Percentiles rank a stretch among this genome's conserved stretches.
Evolutionary conservation across 169 alveolate species (phyloP).

Genomic region (Amoebophrya sp.): DNA sequence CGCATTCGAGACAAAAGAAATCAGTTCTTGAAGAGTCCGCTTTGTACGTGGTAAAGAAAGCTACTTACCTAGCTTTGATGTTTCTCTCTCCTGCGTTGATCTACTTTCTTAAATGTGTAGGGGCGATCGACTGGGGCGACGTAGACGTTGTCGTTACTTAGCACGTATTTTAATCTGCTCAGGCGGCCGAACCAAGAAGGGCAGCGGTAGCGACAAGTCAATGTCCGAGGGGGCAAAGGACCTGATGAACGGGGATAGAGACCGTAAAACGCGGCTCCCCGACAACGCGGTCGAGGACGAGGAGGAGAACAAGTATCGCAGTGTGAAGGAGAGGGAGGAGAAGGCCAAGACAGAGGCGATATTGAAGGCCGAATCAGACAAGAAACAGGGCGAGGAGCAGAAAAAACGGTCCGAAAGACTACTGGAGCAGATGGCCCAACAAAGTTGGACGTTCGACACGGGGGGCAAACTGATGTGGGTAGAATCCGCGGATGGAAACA

Average conservation of each 20-base stretch:
- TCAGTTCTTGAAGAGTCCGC: too few relatives aligned
- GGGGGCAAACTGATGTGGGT: neutral
- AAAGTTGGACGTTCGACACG: neutral
- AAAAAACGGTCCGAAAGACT: neutral
- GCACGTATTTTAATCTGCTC: neutral
- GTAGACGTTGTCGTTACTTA: too few relatives aligned
- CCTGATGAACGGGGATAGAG: neutral
- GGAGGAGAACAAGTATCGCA: neutral
- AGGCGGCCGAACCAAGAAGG: neutral
- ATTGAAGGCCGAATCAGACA: neutral
- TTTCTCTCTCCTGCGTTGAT: too few relatives aligned
- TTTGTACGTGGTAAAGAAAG: too few relatives aligned
- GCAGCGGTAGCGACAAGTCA: too few relatives aligned
- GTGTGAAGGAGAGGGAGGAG: neutral
- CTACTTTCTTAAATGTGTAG: too few relatives aligned
- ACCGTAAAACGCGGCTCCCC: neutral
- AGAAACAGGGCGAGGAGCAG: neutral
- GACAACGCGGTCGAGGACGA: neutral
- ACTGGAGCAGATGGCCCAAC: neutral
- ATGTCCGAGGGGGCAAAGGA: too few relatives aligned
- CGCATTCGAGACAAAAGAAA: too few relatives aligned
- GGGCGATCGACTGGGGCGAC: too few relatives aligned
- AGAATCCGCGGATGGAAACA: neutral
- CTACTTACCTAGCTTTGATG: too few relatives aligned
- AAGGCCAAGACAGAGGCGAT: neutral